Evolutionary conservation across 345 rosid species (phyloP), one percentile per base, ranked within the genome.

Genomic region (Geranium brycei): DNA sequence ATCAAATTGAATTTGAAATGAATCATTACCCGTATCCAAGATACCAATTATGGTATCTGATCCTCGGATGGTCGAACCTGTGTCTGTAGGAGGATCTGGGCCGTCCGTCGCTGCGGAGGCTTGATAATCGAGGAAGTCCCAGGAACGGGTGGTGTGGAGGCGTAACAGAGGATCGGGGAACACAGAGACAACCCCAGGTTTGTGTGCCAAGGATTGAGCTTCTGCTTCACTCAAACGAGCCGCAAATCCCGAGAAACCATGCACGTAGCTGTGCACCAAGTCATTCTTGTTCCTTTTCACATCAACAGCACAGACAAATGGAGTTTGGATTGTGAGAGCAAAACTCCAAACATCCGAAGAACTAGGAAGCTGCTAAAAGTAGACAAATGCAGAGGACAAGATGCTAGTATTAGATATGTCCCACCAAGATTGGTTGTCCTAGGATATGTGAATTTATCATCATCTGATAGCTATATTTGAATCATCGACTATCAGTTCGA

Each of bases 61-160:
- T 32, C 65, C 81, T 5, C 17, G 35, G 16, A 75, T 38, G 1
- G 84, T 62, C 5, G 80, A 67, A 41, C 73, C 69, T 5, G 75
- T 31, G 30, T 64, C 47, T 5, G 91, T 69, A 31, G 55, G 66
- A 53, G 85, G 82, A 28, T 38, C 64, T 0, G 80, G 69, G 60
- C 15, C 14, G 53, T 85, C 81, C 1, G 84, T 79, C 73, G 63
- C 58, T 23, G 82, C 65, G 7, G 81, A 75, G 60, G 80, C 81
- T 75, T 81, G 86, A 59, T 82, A 79, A 72, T 81, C 84, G 68
- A 89, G 78, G 73, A 91, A 91, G 69, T 91, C 98, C 96, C 96
- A 91, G 6, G 96, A 91, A 57, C 90, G 98, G 63, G 96, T 89
- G 4, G 98, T 91, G 74, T 89, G 95, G 74, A 85, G 89, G 62